phyloP scores from a whole-genome alignment of 2,329 filamentous ascomycete species.

The Hymenoscyphus repandus region DNA sequence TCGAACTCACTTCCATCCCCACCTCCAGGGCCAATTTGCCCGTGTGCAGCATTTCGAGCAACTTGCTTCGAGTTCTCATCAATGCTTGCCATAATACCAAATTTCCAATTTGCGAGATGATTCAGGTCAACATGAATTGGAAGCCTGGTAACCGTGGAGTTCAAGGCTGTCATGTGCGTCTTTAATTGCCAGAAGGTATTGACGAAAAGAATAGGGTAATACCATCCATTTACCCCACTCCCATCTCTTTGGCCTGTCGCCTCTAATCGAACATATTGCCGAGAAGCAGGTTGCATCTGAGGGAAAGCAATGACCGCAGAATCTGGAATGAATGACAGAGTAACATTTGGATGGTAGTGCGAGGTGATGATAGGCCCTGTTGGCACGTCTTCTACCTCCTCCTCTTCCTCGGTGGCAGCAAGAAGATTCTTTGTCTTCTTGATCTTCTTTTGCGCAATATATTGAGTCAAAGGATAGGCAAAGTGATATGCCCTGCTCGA shows the following conservation, averaged over 20 bases:
- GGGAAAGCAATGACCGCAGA: conserved; percentile 64
- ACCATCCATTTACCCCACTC: conserved; percentile 86
- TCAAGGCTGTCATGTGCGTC: conserved; percentile 85
- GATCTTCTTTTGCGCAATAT: conserved; percentile 85
- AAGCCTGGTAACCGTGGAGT: conserved; percentile 78
- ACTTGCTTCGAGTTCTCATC: conserved; percentile 85
- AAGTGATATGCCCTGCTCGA: conserved; percentile 75
- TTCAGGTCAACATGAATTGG: conserved; percentile 79
- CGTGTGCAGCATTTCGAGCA: conserved; percentile 67
- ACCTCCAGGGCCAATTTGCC: conserved; percentile 51
- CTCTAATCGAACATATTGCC: conserved; percentile 76
- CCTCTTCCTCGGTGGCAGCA: conserved; percentile 44
- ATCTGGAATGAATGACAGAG: conserved; percentile 79
- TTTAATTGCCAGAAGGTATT: conserved; percentile 98
- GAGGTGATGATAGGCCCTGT: conserved; percentile 68
- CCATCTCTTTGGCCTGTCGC: conserved; percentile 74
- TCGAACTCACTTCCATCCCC: conserved; percentile 93
- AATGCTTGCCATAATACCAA: conserved; percentile 75
- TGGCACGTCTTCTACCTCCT: conserved; percentile 43
- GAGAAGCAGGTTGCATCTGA: conserved; percentile 65
- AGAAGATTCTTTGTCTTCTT: conserved; percentile 84
- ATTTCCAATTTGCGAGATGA: conserved; percentile 85
- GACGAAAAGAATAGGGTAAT: conserved; percentile 82
- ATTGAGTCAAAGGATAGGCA: conserved; percentile 78
- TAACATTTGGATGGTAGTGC: conserved; percentile 95